Evolutionary conservation across 768 basidiomycete species (phyloP).

Genomic region (Lactarius tabidus): DNA sequence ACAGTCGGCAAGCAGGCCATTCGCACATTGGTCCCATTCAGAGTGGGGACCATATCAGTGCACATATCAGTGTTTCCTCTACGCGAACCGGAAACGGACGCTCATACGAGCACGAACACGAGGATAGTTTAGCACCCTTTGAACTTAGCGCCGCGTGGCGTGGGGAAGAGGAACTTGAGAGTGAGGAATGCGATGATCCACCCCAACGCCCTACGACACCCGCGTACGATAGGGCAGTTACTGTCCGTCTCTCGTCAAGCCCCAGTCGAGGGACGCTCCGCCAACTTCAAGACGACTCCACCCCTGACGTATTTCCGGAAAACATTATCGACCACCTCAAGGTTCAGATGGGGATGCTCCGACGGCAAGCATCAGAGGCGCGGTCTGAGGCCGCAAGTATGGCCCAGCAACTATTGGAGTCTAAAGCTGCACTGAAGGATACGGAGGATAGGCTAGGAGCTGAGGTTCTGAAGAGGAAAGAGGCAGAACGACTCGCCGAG

Average conservation of each 20-base stretch:
- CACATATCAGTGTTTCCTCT: conserved; percentile 27
- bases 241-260: conserved; percentile 1
- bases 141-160: conserved; percentile 28
- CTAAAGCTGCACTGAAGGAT: conserved; percentile 51
- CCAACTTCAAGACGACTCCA: not conserved
- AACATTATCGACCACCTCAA: conserved; percentile 57
- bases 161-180: conserved; percentile 50
- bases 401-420: conserved; percentile 65
- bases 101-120: conserved; percentile 37
- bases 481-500: conserved; percentile 51
- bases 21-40: conserved; percentile 15
- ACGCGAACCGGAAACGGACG: conserved; percentile 27
- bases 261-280: conserved; percentile 7
- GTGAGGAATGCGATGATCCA: conserved; percentile 44
- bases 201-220: conserved; percentile 15
- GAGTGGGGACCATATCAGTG: conserved; percentile 4
- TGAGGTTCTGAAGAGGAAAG: conserved; percentile 53
- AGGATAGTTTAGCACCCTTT: conserved; percentile 29
- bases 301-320: conserved; percentile 26
- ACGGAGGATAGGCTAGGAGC: conserved; percentile 58
- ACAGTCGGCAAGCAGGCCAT: conserved; percentile 5
- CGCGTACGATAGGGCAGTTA: conserved; percentile 17
- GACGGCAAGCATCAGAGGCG: conserved; percentile 65
- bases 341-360: conserved; percentile 58
- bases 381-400: conserved; percentile 59